Percentiles rank a stretch among this genome's conserved stretches.
phyloP scores from a whole-genome alignment of 306 rosid genomes.

The Pyrus communis region DNA sequence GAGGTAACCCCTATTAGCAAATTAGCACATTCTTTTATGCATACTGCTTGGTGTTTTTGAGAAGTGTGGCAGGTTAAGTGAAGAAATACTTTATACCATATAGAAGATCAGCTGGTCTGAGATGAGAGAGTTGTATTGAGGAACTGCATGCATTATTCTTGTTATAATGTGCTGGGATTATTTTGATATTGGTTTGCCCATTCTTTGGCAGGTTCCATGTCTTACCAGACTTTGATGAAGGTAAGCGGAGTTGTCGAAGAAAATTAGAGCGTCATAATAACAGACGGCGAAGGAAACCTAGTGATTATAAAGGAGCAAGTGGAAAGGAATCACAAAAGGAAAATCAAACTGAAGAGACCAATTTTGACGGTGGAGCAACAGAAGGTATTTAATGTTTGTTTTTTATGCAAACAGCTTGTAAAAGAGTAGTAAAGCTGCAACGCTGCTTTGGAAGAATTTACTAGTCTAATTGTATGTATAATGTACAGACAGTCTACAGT shows the following conservation, averaged over 20 bases:
- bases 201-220: conserved; percentile 68
- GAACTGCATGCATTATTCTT: neutral
- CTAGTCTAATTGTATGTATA: conserved; percentile 3
- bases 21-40: neutral
- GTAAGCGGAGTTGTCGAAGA: conserved; percentile 90
- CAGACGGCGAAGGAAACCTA: conserved; percentile 70
- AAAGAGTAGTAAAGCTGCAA: neutral
- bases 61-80: too few relatives aligned
- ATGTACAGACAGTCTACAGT: conserved; percentile 47
- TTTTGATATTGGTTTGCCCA: neutral
- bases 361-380: conserved; percentile 39
- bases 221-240: conserved; percentile 86
- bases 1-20: neutral
- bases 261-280: conserved; percentile 92
- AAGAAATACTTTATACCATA: neutral
- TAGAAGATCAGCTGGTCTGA: neutral
- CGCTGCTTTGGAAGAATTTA: conserved; percentile 10
- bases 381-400: conserved; percentile 37
- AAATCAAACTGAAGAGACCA: conserved; percentile 41
- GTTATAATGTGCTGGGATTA: neutral
- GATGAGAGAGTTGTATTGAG: neutral
- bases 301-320: conserved; percentile 22
- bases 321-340: conserved; percentile 43
- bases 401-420: neutral
- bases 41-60: neutral